Percentiles rank a stretch among this genome's conserved stretches.
These are phyloP conservation scores for Aurantiochytrium sp. DNA, from an alignment of 108 stramenopile species.

Conservation along the genomic window DNA sequence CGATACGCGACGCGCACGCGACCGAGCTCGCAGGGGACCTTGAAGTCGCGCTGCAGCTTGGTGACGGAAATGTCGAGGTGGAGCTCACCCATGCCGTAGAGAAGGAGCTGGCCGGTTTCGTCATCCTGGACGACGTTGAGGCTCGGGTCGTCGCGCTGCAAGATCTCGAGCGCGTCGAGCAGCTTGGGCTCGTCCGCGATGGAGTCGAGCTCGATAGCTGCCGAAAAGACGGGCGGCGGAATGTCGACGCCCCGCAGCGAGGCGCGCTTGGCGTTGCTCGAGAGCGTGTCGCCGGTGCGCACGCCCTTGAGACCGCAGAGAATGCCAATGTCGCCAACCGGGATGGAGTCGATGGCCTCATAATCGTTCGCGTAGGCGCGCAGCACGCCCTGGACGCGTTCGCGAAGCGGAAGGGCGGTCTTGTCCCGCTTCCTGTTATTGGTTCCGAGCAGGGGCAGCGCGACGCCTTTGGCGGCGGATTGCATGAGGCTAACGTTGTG, in stretches of 20 bases:
- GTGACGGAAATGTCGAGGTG: slow-evolving; percentile 99
- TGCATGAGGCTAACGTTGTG: slow-evolving; percentile 67
- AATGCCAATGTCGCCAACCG: slow-evolving; percentile 82
- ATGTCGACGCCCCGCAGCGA: slow-evolving; percentile 46
- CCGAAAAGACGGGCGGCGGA: slow-evolving; percentile 84
- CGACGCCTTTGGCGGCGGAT: no score
- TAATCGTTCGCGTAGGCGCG: slow-evolving; percentile 96
- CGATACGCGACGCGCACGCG: slow-evolving; percentile 49
- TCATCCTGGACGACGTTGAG: slow-evolving; percentile 90
- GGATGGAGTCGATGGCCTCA: slow-evolving; percentile 79
- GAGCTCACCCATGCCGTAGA: slow-evolving; percentile 99
- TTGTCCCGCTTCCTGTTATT: background rate
- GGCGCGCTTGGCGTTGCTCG: slow-evolving; percentile 71
- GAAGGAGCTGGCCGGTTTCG: slow-evolving; percentile 94
- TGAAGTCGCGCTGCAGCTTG: slow-evolving; percentile 97
- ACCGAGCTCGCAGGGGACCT: slow-evolving; percentile 83
- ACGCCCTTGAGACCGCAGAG: slow-evolving; percentile 91
- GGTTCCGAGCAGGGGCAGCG: background rate
- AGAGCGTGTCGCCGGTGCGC: slow-evolving; percentile 91
- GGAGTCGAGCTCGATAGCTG: slow-evolving; percentile 93
- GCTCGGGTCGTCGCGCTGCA: slow-evolving; percentile 94
- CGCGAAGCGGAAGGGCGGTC: slow-evolving; percentile 8
- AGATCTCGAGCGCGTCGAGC: slow-evolving; percentile 85
- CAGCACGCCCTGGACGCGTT: slow-evolving; percentile 63
- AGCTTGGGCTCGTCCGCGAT: slow-evolving; percentile 86